These are phyloP conservation scores for Sarocladium kiliense DNA, from an alignment of 2,329 filamentous ascomycete species.

Conservation along the genomic window DNA sequence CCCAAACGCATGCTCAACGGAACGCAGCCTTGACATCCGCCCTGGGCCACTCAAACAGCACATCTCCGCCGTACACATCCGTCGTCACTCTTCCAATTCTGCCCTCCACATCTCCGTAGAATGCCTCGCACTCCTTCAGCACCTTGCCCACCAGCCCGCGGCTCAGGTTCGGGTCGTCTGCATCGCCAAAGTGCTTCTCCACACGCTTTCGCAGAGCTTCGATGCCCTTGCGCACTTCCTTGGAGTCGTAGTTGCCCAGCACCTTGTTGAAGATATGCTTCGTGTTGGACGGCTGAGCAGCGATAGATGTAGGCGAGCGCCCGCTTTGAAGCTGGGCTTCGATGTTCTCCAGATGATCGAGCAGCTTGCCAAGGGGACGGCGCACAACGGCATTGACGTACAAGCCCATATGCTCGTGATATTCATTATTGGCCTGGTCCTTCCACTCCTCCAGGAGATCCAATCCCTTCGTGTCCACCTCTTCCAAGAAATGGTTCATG, in stretches of 20 bases:
- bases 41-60: constrained; percentile 62
- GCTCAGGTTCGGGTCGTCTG: constrained; percentile 66
- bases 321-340: constrained; percentile 64
- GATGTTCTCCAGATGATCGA: constrained; percentile 88
- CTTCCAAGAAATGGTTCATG: constrained; percentile 96
- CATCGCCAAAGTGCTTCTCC: constrained; percentile 95
- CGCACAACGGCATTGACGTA: constrained; percentile 88
- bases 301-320: constrained; percentile 59
- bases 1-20: constrained; percentile 11
- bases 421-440: constrained; percentile 69
- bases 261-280: constrained; percentile 83
- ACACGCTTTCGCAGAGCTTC: constrained; percentile 85
- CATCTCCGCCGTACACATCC: constrained; percentile 60
- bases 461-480: constrained; percentile 71
- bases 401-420: constrained; percentile 78
- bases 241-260: constrained; percentile 71
- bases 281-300: constrained; percentile 76
- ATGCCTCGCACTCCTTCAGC: constrained; percentile 55
- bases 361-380: constrained; percentile 79
- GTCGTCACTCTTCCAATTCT: constrained; percentile 55
- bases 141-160: constrained; percentile 53
- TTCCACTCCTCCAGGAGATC: constrained; percentile 80
- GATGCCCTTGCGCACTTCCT: constrained; percentile 85
- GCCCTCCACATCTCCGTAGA: constrained; percentile 57
- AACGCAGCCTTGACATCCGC: constrained; percentile 59